Evolutionary conservation across 805 yeast genomes (phyloP), one percentile per base, ranked within the genome.

Genomic region (Metschnikowia santaceciliae): DNA sequence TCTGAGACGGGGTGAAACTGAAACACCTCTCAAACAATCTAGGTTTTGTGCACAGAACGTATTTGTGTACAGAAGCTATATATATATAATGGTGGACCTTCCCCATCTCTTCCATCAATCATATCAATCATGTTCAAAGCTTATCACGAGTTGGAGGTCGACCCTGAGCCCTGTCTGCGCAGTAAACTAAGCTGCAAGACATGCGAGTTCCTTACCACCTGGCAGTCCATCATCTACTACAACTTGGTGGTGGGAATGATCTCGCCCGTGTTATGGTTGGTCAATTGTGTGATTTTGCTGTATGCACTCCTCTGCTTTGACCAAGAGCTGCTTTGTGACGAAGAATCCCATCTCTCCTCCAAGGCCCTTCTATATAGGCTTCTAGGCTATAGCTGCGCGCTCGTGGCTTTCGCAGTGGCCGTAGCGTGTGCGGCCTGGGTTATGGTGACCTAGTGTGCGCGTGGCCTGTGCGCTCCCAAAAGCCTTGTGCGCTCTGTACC

Each of bases 181-280:
- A 42, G 32, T 32, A 6, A 11, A 19, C 14, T 42, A 15, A 32
- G 46, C 46, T 54, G 57, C 48, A 34, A 40, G 41, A 46, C 46
- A 40, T 54, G 57, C 34, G 49, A 46, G 36, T 52, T 46, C 36
- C 32, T 42, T 43, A 35, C 47, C 40, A 40, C 26, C 11, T 54
- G 55, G 54, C 46, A 47, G 40, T 38, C 41, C 6, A 51, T 55
- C 15, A 38, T 55, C 42, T 41, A 47, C 40, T 55, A 55, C 51
- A 55, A 55, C 32, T 41, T 55, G 48, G 48, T 32, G 4, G 50
- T 46, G 14, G 59, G 59, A 10, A 5, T 45, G 19, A 6, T 51
- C 3, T 54, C 55, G 45, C 59, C 59, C 11, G 44, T 37, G 23
- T 42, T 55, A n/a, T 50, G 54, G 50, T 42, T 54, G 6, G 22